A percentile compares a stretch with the other conserved stretches of the same genome.
These are phyloP conservation scores for Skeletonema menzelii DNA, from an alignment of 108 stramenopile genomes.

Conservation along the genomic window DNA sequence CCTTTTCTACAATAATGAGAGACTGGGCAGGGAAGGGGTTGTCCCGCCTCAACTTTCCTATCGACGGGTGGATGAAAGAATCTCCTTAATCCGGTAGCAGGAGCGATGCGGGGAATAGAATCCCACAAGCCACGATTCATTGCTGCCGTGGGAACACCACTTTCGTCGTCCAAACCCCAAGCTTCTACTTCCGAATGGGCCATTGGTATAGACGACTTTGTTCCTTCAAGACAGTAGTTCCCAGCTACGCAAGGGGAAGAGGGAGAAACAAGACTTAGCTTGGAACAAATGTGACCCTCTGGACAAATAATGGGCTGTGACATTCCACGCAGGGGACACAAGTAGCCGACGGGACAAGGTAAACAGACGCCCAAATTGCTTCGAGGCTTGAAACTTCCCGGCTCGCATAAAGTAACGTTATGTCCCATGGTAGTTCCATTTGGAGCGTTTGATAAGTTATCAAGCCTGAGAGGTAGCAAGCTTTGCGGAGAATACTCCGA, in stretches of 20 bases:
- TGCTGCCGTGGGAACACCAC: constrained; percentile 30
- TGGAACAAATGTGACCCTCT: constrained; percentile 70
- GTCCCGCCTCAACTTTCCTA: constrained; percentile 42
- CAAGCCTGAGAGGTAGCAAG: constrained; percentile 8
- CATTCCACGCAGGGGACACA: constrained; percentile 73
- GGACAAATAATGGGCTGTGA: constrained; percentile 60
- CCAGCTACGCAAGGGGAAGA: constrained; percentile 62
- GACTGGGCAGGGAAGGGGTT: constrained; percentile 74
- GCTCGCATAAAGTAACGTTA: constrained; percentile 79
- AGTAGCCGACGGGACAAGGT: constrained; percentile 71
- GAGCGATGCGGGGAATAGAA: constrained; percentile 14
- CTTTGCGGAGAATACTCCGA: constrained; percentile 13
- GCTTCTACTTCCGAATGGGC: not conserved
- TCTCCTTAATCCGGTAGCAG: constrained; percentile 31
- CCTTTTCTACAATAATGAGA: constrained; percentile 74
- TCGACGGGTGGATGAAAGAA: constrained; percentile 29
- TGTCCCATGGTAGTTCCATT: constrained; percentile 50
- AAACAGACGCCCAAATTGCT: constrained; percentile 50
- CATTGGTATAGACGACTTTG: constrained; percentile 40
- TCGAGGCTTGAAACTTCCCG: constrained; percentile 78
- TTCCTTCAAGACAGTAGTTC: constrained; percentile 62
- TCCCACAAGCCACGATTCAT: constrained; percentile 25
- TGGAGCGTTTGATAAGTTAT: constrained; percentile 27
- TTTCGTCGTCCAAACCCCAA: constrained; percentile 34
- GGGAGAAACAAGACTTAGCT: constrained; percentile 50